These are phyloP conservation scores for Claviceps fusiformis DNA, from an alignment of 2,329 filamentous ascomycete species.

Conservation along the genomic window DNA sequence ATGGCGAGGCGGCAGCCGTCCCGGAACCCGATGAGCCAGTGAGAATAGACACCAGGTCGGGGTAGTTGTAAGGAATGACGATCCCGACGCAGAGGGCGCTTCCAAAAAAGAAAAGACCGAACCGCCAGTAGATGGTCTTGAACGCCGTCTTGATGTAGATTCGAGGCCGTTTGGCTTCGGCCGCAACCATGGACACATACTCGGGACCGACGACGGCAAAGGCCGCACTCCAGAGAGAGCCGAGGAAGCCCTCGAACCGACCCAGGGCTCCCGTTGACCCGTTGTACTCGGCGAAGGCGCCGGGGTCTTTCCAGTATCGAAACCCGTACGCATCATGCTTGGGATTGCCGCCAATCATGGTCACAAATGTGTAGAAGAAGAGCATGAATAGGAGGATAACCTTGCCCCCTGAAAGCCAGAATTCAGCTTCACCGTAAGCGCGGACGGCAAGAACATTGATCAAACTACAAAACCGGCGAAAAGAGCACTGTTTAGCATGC, in stretches of 20 bases:
- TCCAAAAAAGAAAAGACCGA: constrained; percentile 58
- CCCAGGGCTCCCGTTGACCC: constrained; percentile 44
- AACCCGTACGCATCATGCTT: constrained; percentile 56
- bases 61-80: constrained; percentile 51
- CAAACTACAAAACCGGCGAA: constrained; percentile 19
- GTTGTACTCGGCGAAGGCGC: constrained; percentile 36
- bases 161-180: constrained; percentile 52
- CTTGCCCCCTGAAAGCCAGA: constrained; percentile 51
- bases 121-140: constrained; percentile 60
- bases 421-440: constrained; percentile 59
- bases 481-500: constrained; percentile 15
- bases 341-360: constrained; percentile 68
- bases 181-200: constrained; percentile 56
- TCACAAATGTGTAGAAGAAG: constrained; percentile 64
- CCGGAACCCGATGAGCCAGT: constrained; percentile 21
- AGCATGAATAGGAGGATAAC: constrained; percentile 53
- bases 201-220: constrained; percentile 55
- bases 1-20: constrained; percentile 45
- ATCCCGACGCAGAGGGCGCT: constrained; percentile 55
- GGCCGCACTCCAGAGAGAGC: constrained; percentile 49
- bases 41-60: constrained; percentile 36
- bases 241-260: constrained; percentile 56
- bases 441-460: constrained; percentile 54
- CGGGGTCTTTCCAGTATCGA: constrained; percentile 43
- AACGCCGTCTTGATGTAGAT: constrained; percentile 53